A percentile compares a stretch with the other conserved stretches of the same genome.
These are phyloP conservation scores for Hypoxylon lienhwacheense DNA, from an alignment of 495 filamentous ascomycete genomes.

Conservation along the genomic window DNA sequence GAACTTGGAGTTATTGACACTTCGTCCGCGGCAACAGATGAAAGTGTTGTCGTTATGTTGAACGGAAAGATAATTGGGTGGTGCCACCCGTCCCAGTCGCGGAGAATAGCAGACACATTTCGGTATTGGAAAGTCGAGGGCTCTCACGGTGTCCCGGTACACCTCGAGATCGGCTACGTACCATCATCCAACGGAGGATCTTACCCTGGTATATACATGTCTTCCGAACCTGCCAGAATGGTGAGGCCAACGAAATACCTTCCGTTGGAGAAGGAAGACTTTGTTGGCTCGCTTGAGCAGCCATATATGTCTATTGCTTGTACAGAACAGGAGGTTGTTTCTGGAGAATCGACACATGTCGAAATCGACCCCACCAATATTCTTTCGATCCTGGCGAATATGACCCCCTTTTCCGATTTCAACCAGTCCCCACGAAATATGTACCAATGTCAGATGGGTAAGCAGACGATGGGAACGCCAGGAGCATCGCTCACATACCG, in stretches of 20 bases:
- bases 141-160: conserved; percentile 75
- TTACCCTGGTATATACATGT: conserved; percentile 95
- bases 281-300: conserved; percentile 90
- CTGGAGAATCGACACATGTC: conserved; percentile 86
- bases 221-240: conserved; percentile 81
- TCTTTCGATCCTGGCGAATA: conserved; percentile 95
- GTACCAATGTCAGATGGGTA: conserved; percentile 99
- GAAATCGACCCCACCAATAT: conserved; percentile 96
- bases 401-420: conserved; percentile 98
- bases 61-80: conserved; percentile 89
- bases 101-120: conserved; percentile 75
- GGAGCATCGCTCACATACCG: conserved; percentile 82
- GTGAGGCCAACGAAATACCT: conserved; percentile 90
- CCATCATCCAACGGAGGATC: conserved; percentile 85
- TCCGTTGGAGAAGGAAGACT: conserved; percentile 78
- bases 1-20: conserved; percentile 75
- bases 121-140: conserved; percentile 96
- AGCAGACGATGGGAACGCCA: conserved; percentile 98
- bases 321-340: conserved; percentile 76
- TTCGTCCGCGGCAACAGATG: conserved; percentile 72
- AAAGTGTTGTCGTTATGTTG: conserved; percentile 84
- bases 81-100: conserved; percentile 81
- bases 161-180: conserved; percentile 90
- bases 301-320: conserved; percentile 98
- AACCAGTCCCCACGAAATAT: conserved; percentile 99